These are phyloP conservation scores for Phytophthora lateralis DNA, from an alignment of 352 stramenopile genomes.

Conservation along the genomic window DNA sequence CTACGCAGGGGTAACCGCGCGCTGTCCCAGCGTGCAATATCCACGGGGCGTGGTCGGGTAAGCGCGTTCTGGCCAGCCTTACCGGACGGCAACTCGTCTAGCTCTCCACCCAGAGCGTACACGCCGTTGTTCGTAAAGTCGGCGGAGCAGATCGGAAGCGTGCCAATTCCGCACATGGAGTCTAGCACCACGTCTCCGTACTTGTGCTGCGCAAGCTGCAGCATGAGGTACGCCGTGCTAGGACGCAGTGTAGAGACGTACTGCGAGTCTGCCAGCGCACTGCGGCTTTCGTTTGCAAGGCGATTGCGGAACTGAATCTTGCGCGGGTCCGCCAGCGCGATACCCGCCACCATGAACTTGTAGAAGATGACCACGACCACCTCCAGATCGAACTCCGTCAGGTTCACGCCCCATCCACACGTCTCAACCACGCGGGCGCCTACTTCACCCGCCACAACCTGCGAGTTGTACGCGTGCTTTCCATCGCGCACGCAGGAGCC, in stretches of 20 bases:
- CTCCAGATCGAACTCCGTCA: conserved; percentile 72
- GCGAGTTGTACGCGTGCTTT: conserved; percentile 75
- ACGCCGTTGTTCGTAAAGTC: conserved; percentile 56
- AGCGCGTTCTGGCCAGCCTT: conserved; percentile 65
- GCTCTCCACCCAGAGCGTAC: conserved; percentile 70
- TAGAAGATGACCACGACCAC: conserved; percentile 81
- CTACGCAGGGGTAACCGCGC: conserved; percentile 58
- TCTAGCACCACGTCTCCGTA: conserved; percentile 75
- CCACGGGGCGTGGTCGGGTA: conserved; percentile 39
- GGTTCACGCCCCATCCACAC: conserved; percentile 66
- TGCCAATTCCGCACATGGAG: conserved; percentile 84
- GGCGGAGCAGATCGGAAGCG: conserved; percentile 68
- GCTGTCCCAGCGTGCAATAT: conserved; percentile 73
- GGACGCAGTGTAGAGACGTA: conserved; percentile 82
- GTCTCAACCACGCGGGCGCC: conserved; percentile 59
- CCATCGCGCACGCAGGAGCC: conserved; percentile 82
- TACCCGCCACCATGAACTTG: conserved; percentile 65
- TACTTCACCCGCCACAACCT: conserved; percentile 64
- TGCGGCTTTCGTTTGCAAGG: conserved; percentile 73
- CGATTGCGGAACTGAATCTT: conserved; percentile 72
- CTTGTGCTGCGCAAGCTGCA: conserved; percentile 61
- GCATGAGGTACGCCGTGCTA: conserved; percentile 79
- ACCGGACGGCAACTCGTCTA: conserved; percentile 53
- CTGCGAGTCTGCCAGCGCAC: conserved; percentile 51
- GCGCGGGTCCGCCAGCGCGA: conserved; percentile 63